A percentile compares a stretch with the other conserved stretches of the same genome.
These are phyloP conservation scores for Yamadazyma mexicana DNA, from an alignment of 1,139 yeast genomes.

Conservation along the genomic window DNA sequence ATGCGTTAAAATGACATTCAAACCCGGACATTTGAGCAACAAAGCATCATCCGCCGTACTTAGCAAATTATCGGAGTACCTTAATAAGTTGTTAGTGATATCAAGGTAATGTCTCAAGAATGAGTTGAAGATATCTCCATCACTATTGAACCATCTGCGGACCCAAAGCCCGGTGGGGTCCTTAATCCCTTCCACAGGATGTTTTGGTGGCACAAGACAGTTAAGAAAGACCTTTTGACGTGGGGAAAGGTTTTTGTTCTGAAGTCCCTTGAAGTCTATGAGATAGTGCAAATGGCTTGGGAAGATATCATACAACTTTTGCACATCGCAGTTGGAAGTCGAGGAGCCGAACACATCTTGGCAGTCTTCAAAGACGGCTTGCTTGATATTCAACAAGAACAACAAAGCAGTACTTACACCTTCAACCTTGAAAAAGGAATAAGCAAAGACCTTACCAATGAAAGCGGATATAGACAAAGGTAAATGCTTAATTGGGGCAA, in stretches of 20 bases:
- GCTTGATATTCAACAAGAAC: conserved; percentile 59
- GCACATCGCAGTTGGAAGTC: neutral
- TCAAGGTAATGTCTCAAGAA: conserved; percentile 66
- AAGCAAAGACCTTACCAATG: conserved; percentile 78
- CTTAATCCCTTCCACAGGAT: conserved; percentile 55
- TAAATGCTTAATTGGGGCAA: conserved; percentile 53
- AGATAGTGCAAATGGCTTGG: conserved; percentile 43
- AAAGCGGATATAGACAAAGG: conserved; percentile 68
- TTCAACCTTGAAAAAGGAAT: conserved; percentile 59
- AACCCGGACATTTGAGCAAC: conserved; percentile 33
- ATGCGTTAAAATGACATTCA: conserved; percentile 37
- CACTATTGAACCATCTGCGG: conserved; percentile 48
- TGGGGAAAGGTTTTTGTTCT: conserved; percentile 16
- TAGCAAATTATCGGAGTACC: conserved; percentile 1
- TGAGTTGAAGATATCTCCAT: conserved; percentile 69
- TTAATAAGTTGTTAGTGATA: conserved; percentile 17
- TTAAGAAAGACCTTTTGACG: conserved; percentile 31
- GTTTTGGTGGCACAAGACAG: conserved; percentile 49
- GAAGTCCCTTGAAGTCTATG: conserved; percentile 35
- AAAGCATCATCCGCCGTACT: conserved; percentile 2
- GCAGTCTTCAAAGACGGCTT: conserved; percentile 27
- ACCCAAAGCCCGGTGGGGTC: conserved; percentile 74
- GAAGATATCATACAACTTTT: conserved; percentile 20
- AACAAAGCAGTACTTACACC: conserved; percentile 63
- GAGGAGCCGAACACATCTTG: neutral